These are phyloP conservation scores for Brassica carinata DNA, from an alignment of 345 rosid species.

Conservation along the genomic window DNA sequence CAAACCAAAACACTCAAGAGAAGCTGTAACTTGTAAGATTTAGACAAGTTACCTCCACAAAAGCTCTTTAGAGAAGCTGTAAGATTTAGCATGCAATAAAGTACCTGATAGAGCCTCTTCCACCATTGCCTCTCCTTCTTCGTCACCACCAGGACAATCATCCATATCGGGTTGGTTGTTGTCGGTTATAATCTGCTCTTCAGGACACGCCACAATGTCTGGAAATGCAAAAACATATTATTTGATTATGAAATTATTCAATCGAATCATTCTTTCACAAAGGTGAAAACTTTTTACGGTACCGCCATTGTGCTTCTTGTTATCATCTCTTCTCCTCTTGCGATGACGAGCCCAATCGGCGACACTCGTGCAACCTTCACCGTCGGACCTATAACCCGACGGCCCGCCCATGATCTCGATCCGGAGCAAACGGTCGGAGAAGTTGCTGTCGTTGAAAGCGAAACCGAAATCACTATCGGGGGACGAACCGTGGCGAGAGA, in stretches of 20 bases:
- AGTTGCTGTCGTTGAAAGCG: not conserved
- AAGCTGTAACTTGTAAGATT: too few species aligned
- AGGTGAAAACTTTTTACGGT: not conserved
- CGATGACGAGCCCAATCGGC: not conserved
- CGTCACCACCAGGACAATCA: not conserved
- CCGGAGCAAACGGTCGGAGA: conserved; percentile 5
- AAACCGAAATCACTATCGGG: not conserved
- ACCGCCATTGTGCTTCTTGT: not conserved
- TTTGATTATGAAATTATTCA: not conserved
- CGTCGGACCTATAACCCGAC: not conserved
- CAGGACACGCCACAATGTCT: not conserved
- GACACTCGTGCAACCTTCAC: not conserved
- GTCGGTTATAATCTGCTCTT: not conserved
- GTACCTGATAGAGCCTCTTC: not conserved
- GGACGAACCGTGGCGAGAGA: not conserved
- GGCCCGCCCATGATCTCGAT: not conserved
- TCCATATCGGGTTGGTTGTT: not conserved
- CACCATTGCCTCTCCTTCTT: not conserved
- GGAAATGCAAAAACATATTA: not conserved
- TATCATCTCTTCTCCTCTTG: not conserved
- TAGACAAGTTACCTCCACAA: too few species aligned
- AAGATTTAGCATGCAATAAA: not conserved
- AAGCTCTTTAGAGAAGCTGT: too few species aligned
- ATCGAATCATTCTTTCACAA: not conserved
- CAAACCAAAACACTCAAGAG: too few species aligned